Conservation (phyloP, 2,329 filamentous ascomycete species). For the Pyrenophora seminiperda region DNA sequence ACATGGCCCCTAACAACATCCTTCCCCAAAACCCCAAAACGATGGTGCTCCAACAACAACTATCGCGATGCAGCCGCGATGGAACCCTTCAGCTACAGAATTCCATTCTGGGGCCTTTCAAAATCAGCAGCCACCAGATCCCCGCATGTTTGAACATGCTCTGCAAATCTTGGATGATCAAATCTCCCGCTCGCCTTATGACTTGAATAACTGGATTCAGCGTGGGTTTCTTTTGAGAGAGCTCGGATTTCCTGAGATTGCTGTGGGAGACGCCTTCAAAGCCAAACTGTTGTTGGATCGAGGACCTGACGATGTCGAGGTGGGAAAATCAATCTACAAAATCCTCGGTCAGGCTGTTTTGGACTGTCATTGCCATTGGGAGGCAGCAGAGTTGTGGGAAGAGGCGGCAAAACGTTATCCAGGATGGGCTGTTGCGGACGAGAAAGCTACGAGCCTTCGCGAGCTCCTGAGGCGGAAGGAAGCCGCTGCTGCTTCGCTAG, state of each 20-base stretch:
- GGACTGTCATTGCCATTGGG: constrained; percentile 30
- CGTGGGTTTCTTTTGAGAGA: no score
- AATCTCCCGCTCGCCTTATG: no score
- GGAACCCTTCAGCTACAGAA: no score
- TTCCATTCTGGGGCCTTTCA: no score
- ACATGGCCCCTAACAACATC: no score
- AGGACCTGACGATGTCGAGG: neutral
- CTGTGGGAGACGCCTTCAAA: constrained; percentile 40
- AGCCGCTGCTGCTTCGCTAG: constrained; percentile 7
- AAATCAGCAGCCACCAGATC: no score
- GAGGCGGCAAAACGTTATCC: neutral
- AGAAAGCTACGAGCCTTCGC: constrained; percentile 6
- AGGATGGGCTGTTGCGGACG: neutral
- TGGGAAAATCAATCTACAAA: constrained; percentile 6
- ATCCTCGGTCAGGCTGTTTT: constrained; percentile 28
- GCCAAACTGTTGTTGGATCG: constrained; percentile 38
- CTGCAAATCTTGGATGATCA: no score
- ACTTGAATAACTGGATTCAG: no score
- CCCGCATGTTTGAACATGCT: no score
- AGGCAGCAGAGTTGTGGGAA: constrained; percentile 18
- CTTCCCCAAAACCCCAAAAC: no score
- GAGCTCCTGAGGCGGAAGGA: constrained; percentile 15
- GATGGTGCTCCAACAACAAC: no score
- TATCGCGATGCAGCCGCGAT: no score
- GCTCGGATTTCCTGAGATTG: constrained; percentile 34